These are phyloP conservation scores for Fusarium odoratissimum DNA, from an alignment of 2,329 filamentous ascomycete species.

Conservation along the genomic window DNA sequence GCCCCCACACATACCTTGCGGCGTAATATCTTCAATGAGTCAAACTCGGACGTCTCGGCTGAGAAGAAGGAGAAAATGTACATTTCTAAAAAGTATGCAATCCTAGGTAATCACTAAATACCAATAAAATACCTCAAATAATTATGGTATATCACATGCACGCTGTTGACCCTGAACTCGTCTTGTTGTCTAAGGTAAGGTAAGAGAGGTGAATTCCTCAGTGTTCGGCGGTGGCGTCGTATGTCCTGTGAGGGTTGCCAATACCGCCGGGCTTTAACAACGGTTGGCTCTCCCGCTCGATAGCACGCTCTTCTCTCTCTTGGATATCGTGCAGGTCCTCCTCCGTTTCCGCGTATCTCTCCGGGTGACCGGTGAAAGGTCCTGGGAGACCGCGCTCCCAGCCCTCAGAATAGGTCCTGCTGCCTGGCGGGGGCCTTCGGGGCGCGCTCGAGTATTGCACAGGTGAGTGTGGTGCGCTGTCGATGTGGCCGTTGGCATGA, in stretches of 20 bases:
- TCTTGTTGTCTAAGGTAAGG: constrained; percentile 15
- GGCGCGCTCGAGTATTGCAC: constrained; percentile 44
- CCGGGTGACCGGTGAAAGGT: constrained; percentile 63
- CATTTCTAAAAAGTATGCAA: constrained; percentile 30
- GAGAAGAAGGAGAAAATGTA: constrained; percentile 11
- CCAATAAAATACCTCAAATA: constrained; percentile 14
- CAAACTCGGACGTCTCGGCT: constrained; percentile 11
- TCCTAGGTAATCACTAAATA: constrained; percentile 29
- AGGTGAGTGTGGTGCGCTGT: constrained; percentile 46
- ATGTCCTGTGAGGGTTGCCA: constrained; percentile 57
- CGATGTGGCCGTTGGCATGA: constrained; percentile 35
- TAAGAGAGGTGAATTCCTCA: constrained; percentile 3
- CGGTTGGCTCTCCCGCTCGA: constrained; percentile 62
- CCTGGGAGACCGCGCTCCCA: constrained; percentile 64
- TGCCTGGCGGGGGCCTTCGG: constrained; percentile 52
- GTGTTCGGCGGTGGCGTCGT: constrained; percentile 48
- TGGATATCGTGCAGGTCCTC: constrained; percentile 63
- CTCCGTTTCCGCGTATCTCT: constrained; percentile 63
- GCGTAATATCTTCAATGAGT: constrained; percentile 13
- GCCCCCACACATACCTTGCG: constrained; percentile 23
- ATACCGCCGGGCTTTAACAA: constrained; percentile 63
- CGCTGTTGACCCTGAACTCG: constrained; percentile 23
- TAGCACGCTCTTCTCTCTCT: constrained; percentile 63
- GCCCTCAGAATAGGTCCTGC: constrained; percentile 61
- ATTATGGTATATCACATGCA: constrained; percentile 41